Evolutionary conservation across 192 early-diverging fungal species (phyloP), one percentile per base, ranked within the genome.

Genomic region (Linnemannia schmuckeri): DNA sequence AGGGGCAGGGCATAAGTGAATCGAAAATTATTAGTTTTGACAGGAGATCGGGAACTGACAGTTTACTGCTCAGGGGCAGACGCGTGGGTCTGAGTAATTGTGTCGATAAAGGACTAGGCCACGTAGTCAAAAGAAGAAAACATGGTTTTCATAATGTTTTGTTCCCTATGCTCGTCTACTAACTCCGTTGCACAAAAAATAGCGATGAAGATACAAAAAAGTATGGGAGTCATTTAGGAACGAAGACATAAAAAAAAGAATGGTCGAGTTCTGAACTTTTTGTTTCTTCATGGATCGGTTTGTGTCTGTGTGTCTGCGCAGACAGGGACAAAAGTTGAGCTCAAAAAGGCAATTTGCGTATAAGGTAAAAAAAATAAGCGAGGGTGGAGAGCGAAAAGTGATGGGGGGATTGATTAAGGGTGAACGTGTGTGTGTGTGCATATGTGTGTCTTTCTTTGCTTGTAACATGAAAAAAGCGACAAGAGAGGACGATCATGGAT

Each of bases 161-260:
- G 22, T 61, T 61, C 27, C 5, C 10, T 6, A 10, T 61, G n/a
- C 27, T 61, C 8, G n/a, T 9, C 27, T 66, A 30, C 30, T 35
- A 12, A 2, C 4, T 66, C 30, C 10, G 15, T 66, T 66, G 24
- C 12, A 61, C 8, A 15, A 66, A 9, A 30, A 7, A 35, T 12
- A 66, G 9, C 9, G 1, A 61, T 24, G 9, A 61, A n/a, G n/a
- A 7, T 10, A 27, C 6, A 55, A 55, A 55, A 55, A 55, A 2
- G 27, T n/a, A n/a, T 61, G 55, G n/a, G 55, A 61, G 55, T 61
- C n/a, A 61, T 61, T 66, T 30, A 66, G 61, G 61, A 66, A 66
- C 61, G 30, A 66, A 0, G 4, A 33, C 33, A 13, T 33, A 63
- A 3, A 33, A 66, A 24, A 61, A 12, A 61, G 57, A n/a, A 61